Percentiles rank a stretch among this genome's conserved stretches.
These are phyloP conservation scores for Lasiosphaeria hispida DNA, from an alignment of 495 filamentous ascomycete species.

Conservation along the genomic window DNA sequence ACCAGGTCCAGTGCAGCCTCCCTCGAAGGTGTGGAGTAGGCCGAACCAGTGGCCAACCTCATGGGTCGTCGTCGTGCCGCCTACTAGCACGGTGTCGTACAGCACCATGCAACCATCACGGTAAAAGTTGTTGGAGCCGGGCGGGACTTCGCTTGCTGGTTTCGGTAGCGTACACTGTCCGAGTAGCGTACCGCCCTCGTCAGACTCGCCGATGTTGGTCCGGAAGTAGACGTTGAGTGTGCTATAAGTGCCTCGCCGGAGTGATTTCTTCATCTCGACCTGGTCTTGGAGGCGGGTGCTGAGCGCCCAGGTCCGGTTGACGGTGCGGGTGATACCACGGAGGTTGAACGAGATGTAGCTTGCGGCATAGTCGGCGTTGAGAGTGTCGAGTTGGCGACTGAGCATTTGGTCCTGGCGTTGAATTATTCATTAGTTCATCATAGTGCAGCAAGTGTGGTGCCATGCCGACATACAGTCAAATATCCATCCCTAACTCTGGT, in stretches of 20 bases:
- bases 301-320: background rate
- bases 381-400: conserved; percentile 2
- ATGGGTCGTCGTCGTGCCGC: conserved; percentile 51
- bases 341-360: conserved; percentile 8
- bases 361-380: conserved; percentile 7
- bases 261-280: background rate
- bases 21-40: conserved; percentile 54
- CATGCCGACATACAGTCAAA: background rate
- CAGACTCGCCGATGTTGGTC: background rate
- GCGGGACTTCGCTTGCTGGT: no score
- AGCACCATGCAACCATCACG: background rate
- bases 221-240: conserved; percentile 7
- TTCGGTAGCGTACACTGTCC: no score
- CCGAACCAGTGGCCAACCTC: conserved; percentile 57
- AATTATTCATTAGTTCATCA: no score
- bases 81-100: background rate
- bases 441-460: no score
- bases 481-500: conserved; percentile 9
- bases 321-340: background rate
- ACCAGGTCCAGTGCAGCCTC: conserved; percentile 14
- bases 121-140: background rate
- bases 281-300: background rate
- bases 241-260: conserved; percentile 2
- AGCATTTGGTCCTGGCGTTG: background rate
- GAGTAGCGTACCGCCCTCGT: no score